These are phyloP conservation scores for Neofusicoccum ribis DNA, from an alignment of 2,329 filamentous ascomycete genomes.

Conservation along the genomic window DNA sequence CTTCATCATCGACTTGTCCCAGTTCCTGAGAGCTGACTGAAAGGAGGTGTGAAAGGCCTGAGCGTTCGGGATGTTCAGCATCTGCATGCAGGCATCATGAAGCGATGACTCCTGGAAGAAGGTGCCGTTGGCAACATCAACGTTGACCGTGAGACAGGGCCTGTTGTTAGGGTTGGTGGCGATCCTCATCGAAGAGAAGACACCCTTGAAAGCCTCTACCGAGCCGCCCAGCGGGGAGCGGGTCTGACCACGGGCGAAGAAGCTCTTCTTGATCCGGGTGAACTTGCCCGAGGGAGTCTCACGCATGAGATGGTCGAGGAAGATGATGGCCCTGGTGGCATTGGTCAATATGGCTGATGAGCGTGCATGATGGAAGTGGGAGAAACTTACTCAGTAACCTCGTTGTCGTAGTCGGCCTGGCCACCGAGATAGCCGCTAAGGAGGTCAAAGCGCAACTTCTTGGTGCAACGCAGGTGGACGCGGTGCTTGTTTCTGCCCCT, in stretches of 20 bases:
- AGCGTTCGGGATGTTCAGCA: constrained; percentile 29
- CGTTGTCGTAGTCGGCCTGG: constrained; percentile 60
- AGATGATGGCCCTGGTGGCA: constrained; percentile 81
- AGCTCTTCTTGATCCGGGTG: constrained; percentile 75
- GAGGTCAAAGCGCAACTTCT: constrained; percentile 65
- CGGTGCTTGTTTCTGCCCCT: constrained; percentile 53
- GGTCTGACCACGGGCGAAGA: constrained; percentile 64
- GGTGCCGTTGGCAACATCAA: constrained; percentile 87
- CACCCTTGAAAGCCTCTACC: constrained; percentile 81
- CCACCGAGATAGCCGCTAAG: constrained; percentile 67
- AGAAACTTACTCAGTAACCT: constrained; percentile 12
- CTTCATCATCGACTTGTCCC: constrained; percentile 26
- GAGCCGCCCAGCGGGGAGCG: constrained; percentile 59
- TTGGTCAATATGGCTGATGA: constrained; percentile 27
- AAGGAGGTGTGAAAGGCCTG: constrained; percentile 23
- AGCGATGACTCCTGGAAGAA: constrained; percentile 66
- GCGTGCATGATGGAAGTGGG: not conserved
- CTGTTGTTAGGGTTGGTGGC: constrained; percentile 56
- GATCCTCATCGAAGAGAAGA: constrained; percentile 81
- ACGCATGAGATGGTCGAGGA: constrained; percentile 85
- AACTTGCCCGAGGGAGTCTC: constrained; percentile 70
- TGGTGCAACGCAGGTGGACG: constrained; percentile 64
- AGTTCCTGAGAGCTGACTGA: constrained; percentile 25
- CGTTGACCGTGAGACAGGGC: constrained; percentile 74
- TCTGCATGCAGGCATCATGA: constrained; percentile 35